Percentiles rank a stretch among this genome's conserved stretches.
phyloP scores from a whole-genome alignment of 1,139 yeast species.

The Candida gigantensis region DNA sequence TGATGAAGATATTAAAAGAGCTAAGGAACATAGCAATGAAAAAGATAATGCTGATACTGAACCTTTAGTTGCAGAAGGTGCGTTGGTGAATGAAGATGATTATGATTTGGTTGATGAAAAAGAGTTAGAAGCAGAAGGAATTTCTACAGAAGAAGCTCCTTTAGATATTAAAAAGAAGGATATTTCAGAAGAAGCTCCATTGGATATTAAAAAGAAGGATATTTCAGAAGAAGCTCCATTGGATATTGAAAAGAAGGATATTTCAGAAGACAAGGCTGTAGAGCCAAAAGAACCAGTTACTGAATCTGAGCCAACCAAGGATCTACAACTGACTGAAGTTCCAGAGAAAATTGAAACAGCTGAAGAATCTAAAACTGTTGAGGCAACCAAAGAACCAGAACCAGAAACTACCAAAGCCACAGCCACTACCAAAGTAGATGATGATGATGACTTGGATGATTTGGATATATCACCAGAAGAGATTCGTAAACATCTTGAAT shows the following conservation, averaged over 20 bases:
- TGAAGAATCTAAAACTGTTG: background rate
- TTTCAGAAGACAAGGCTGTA: no score
- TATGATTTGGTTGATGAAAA: constrained; percentile 25
- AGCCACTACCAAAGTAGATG: no score
- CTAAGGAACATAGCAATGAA: constrained; percentile 23
- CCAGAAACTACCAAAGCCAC: background rate
- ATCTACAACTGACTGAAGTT: no score
- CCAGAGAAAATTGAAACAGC: no score
- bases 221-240: no score
- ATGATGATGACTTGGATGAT: constrained; percentile 31
- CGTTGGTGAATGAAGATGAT: constrained; percentile 48
- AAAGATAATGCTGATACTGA: constrained; percentile 45
- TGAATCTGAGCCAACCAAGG: no score
- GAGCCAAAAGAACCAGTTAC: no score
- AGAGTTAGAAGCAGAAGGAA: constrained; percentile 11
- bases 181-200: no score
- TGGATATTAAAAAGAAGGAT: no score
- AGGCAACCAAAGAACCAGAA: background rate
- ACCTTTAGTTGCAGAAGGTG: constrained; percentile 45
- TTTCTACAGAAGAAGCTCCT: constrained; percentile 7
- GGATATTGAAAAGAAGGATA: no score
- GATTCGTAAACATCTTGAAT: constrained; percentile 44
- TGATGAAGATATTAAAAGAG: constrained; percentile 10
- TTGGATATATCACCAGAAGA: constrained; percentile 48
- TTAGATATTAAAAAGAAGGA: constrained; percentile 6